Evolutionary conservation across 768 basidiomycete species (phyloP), one percentile per base, ranked within the genome.

Genomic region (Tricholomella constricta): DNA sequence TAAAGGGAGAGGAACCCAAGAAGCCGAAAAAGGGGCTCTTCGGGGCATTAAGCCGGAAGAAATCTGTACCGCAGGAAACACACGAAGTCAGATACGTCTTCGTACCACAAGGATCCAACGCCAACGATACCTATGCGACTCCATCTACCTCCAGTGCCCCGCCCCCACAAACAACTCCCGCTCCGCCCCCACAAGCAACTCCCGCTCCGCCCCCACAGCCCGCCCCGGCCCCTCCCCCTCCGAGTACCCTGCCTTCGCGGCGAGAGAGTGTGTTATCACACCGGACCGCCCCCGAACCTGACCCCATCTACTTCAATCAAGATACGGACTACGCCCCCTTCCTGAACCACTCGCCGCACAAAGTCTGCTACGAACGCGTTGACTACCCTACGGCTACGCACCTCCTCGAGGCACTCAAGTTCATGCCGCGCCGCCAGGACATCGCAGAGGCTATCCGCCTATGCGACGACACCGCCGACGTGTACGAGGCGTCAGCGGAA

Each of bases 391-490:
- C 83, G 2, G 90, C 86, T 9, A 67, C 84, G 60, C 90, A 92
- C 58, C 75, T 92, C n/a, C 78, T 83, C 48, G 88, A 92, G 67
- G 88, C 89, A 8, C 72, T 88, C 62, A 88, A 88, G 65, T 92
- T 83, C 65, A 61, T 82, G 32, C 74, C 75, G 2, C 65, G 72
- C 19, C 71, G 73, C 2, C 81, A 79, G 0, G 77, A 79, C 0
- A 59, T 87, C 15, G 82, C 83, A 10, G 83, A 88, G 50, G 59
- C 61, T 25, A 85, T 91, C 51, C 75, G 87, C 17, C 38, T n/a
- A 2, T 71, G 69, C 49, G 48, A 52, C 7, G 62, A 72, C 31
- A 64, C 74, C 12, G 60, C 60, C 11, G 69, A 73, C 0, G 72
- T 80, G 8, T 76, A 76, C 59, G 67, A 70, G 2, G 42, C 75